Conservation (phyloP, 345 rosid genomes). For the Euphorbia peplus region DNA sequence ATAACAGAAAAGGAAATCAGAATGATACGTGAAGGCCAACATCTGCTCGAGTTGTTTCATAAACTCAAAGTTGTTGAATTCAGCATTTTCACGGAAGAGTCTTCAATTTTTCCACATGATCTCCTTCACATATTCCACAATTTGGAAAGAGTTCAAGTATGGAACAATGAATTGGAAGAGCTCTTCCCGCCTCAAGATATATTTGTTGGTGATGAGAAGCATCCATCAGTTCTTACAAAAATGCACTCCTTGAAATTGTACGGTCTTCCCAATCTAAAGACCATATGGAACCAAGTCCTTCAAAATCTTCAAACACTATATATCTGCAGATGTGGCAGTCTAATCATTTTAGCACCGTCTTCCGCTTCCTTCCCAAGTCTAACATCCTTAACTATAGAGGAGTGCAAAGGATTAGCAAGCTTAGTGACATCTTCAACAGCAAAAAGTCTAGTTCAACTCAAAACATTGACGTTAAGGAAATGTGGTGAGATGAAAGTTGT, state of each 20-base stretch:
- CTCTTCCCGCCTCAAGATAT: background rate
- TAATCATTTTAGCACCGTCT: conserved; percentile 8
- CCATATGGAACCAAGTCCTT: conserved; percentile 15
- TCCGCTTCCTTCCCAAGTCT: conserved; percentile 10
- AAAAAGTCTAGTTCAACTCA: conserved; percentile 2
- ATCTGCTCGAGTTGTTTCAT: background rate
- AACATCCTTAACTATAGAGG: background rate
- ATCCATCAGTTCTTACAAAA: background rate
- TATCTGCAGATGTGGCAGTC: background rate
- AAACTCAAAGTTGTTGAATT: background rate
- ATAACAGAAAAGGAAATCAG: background rate
- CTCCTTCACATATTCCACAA: conserved; percentile 3
- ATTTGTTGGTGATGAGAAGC: background rate
- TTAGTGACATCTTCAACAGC: conserved; percentile 3
- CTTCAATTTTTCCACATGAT: conserved; percentile 1
- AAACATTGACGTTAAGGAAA: background rate
- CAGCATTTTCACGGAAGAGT: background rate
- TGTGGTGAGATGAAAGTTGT: conserved; percentile 16
- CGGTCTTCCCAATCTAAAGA: background rate
- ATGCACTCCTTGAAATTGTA: background rate
- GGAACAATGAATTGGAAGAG: background rate
- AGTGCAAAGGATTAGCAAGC: conserved; percentile 2
- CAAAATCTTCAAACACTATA: conserved; percentile 14
- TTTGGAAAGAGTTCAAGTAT: conserved; percentile 3
- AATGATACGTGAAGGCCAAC: background rate